These are phyloP conservation scores for Penicillium nordicum DNA, from an alignment of 2,329 filamentous ascomycete species.

Conservation along the genomic window DNA sequence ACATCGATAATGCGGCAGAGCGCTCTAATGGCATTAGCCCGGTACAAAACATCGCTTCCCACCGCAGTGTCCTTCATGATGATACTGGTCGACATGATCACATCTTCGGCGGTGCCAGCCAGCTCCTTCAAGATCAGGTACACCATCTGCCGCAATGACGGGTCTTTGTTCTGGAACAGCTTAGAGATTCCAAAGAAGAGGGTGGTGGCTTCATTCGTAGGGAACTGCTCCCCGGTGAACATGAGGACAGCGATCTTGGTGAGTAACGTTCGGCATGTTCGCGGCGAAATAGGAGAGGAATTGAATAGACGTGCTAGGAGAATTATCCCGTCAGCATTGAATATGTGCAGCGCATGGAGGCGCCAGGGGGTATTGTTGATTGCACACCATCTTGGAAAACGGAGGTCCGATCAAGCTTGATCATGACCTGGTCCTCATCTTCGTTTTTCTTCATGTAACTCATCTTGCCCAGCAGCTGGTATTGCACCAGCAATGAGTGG, in stretches of 20 bases:
- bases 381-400: conserved; percentile 94
- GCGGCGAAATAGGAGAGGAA: conserved; percentile 90
- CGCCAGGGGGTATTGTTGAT: conserved; percentile 21
- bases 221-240: conserved; percentile 96
- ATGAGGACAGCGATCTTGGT: conserved; percentile 96
- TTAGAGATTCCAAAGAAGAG: conserved; percentile 99
- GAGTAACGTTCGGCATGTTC: conserved; percentile 94
- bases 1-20: conserved; percentile 96
- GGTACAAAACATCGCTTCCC: conserved; percentile 87
- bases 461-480: conserved; percentile 55
- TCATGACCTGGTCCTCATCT: conserved; percentile 87
- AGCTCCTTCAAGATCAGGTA: conserved; percentile 98
- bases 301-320: conserved; percentile 89
- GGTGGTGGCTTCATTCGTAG: conserved; percentile 92
- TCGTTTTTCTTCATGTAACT: conserved; percentile 99
- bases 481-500: conserved; percentile 30
- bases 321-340: conserved; percentile 14
- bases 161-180: conserved; percentile 99
- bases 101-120: conserved; percentile 90
- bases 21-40: conserved; percentile 92
- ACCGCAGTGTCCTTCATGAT: conserved; percentile 99
- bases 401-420: conserved; percentile 95
- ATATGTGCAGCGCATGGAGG: conserved; percentile 20
- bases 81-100: conserved; percentile 99
- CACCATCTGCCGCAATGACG: conserved; percentile 96